phyloP scores from a whole-genome alignment of 225 moss, liverwort and hornwort species.

The Sphagnum contortum region DNA sequence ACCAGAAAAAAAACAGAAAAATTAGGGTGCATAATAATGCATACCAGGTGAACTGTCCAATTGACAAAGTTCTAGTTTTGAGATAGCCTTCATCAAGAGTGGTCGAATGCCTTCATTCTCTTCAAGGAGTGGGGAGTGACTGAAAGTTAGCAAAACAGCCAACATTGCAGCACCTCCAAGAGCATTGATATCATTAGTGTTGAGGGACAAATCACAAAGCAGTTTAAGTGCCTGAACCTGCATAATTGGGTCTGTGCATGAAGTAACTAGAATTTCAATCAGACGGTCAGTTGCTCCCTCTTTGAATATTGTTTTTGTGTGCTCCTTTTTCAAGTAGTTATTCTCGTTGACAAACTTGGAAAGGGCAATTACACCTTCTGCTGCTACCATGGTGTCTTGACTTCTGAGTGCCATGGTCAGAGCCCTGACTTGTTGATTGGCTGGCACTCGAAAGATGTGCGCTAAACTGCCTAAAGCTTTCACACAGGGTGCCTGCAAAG shows the following conservation, averaged over 20 bases:
- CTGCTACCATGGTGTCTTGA: slow-evolving; percentile 28
- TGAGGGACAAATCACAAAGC: slow-evolving; percentile 35
- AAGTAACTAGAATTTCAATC: slow-evolving; percentile 35
- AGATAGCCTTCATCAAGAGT: slow-evolving; percentile 30
- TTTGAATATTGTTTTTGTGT: slow-evolving; percentile 43
- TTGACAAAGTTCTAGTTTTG: slow-evolving; percentile 44
- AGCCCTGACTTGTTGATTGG: slow-evolving; percentile 30
- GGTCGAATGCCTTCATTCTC: slow-evolving; percentile 31
- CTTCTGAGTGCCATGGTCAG: slow-evolving; percentile 22
- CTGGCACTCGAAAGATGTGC: slow-evolving; percentile 39
- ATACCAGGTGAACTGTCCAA: slow-evolving; percentile 14
- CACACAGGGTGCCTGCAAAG: slow-evolving; percentile 26
- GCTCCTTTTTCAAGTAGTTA: slow-evolving; percentile 44
- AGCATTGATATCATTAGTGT: slow-evolving; percentile 31
- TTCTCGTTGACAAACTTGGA: slow-evolving; percentile 43
- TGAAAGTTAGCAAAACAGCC: slow-evolving; percentile 24
- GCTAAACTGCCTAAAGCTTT: slow-evolving; percentile 40
- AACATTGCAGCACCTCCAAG: slow-evolving; percentile 23
- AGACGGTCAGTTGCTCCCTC: slow-evolving; percentile 40
- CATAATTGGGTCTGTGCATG: slow-evolving; percentile 21
- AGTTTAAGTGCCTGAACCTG: slow-evolving; percentile 39
- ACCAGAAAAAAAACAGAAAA: too few species aligned
- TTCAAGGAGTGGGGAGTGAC: slow-evolving; percentile 37
- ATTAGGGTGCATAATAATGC: too few species aligned
- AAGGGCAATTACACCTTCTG: slow-evolving; percentile 27